Base-by-base conservation (phyloP, 371 early-diverging fungal species). In the Batkoa obscura region DNA sequence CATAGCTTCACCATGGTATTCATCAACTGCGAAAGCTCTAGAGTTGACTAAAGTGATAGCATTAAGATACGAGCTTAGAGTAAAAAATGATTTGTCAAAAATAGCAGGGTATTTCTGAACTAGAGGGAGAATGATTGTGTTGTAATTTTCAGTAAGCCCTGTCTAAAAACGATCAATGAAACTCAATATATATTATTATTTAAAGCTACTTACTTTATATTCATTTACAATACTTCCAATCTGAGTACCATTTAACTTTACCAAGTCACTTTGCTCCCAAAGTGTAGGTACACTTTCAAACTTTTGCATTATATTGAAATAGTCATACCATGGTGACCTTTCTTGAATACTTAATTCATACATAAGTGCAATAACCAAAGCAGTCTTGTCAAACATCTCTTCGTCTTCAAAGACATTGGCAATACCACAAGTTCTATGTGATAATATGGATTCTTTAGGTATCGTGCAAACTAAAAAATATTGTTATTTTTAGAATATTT, bases 1-100 rank as follows among this genome's bases (percentile, higher is more conserved):
- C 70, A 92, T 74, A 36, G 85, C 78, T 50, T 79, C 80, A 38
- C 77, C 84, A 56, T 87, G 81, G 59, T 74, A 86, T 30, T 72
- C 74, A 62, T 90, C 90, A 12, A 90, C 85, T 62, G 78, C 69
- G 61, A 92, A 88, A 10, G 88, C 78, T 31, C 93, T 76, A 10
- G 88, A 86, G 0, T 84, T 75, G 2, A 89, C 83, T 47, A 88
- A 62, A 5, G 83, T 73, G 4, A 78, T 71, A 15, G 74, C 73
- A 31, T 65, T 61, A 58, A 75, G 58, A 59, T 81, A 86, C 35
- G 68, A 64, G 3, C 73, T 79, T 46, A 72, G 75, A 2, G 72
- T 64, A 60, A 72, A 79, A 59, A 68, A 66, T 46, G 63, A 65
- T 13, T 65, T 62, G 38, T 68, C 60, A 36, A 81, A 78, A 37